These are phyloP conservation scores for Fonsecaea multimorphosa DNA, from an alignment of 2,329 filamentous ascomycete genomes.

Conservation along the genomic window DNA sequence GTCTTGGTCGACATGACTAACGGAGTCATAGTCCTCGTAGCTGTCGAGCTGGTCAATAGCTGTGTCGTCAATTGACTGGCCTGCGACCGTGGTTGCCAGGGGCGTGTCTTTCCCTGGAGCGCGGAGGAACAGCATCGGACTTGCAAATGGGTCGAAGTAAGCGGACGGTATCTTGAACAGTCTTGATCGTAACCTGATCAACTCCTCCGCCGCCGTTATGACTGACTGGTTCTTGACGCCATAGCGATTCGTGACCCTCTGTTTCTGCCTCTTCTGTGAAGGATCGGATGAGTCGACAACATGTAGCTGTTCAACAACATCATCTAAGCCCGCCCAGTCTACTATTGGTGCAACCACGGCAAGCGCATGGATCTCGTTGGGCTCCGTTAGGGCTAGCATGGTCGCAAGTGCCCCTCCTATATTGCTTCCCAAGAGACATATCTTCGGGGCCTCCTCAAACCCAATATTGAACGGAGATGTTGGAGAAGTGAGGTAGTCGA, in stretches of 20 bases:
- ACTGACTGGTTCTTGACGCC: slow-evolving; percentile 11
- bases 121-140: slow-evolving; percentile 51
- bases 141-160: slow-evolving; percentile 54
- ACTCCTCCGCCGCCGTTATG: slow-evolving; percentile 28
- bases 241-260: slow-evolving; percentile 28
- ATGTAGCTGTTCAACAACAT: slow-evolving; percentile 35
- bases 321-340: slow-evolving; percentile 47
- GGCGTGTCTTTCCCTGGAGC: slow-evolving; percentile 50
- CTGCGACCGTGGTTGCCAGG: slow-evolving; percentile 13
- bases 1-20: slow-evolving; percentile 25
- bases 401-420: slow-evolving; percentile 51
- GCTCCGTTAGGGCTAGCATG: slow-evolving; percentile 51
- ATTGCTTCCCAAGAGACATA: slow-evolving; percentile 45
- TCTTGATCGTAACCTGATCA: slow-evolving; percentile 45
- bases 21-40: slow-evolving; percentile 12
- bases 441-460: slow-evolving; percentile 25
- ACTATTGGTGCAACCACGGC: slow-evolving; percentile 43
- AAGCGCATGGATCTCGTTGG: slow-evolving; percentile 45
- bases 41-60: slow-evolving; percentile 26
- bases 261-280: slow-evolving; percentile 29
- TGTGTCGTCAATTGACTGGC: slow-evolving; percentile 26
- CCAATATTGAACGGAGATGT: slow-evolving; percentile 25
- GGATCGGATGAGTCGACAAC: background rate
- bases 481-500: slow-evolving; percentile 34
- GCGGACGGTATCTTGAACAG: slow-evolving; percentile 46